phyloP scores from a whole-genome alignment of 805 yeast species.

The Candida caryicola region DNA sequence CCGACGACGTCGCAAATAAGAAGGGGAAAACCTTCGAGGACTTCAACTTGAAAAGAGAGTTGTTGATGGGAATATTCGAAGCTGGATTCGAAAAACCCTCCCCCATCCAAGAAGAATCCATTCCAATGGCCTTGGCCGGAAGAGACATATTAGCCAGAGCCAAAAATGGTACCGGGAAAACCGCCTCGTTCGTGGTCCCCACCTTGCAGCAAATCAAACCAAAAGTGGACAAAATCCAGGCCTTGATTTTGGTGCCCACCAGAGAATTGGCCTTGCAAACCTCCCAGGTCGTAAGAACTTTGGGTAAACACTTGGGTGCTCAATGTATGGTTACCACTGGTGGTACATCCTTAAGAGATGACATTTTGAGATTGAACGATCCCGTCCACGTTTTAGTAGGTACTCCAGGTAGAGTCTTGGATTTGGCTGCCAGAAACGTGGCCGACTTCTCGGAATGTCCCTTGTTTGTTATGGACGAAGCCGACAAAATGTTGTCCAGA shows the following conservation, averaged over 20 bases:
- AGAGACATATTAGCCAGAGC: constrained; percentile 97
- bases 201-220: constrained; percentile 87
- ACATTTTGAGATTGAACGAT: constrained; percentile 86
- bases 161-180: constrained; percentile 97
- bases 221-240: constrained; percentile 79
- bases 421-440: constrained; percentile 81
- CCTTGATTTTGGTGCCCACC: constrained; percentile 91
- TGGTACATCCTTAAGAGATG: constrained; percentile 92
- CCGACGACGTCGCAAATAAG: constrained; percentile 91
- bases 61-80: constrained; percentile 97
- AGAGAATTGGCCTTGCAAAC: constrained; percentile 98
- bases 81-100: constrained; percentile 98
- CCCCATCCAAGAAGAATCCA: constrained; percentile 96
- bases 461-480: constrained; percentile 96
- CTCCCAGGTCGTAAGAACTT: constrained; percentile 92
- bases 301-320: constrained; percentile 89
- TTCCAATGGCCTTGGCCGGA: constrained; percentile 93
- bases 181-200: constrained; percentile 96
- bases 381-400: constrained; percentile 94
- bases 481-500: constrained; percentile 90
- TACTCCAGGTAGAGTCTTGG: constrained; percentile 96
- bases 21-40: constrained; percentile 92
- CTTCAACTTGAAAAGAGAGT: constrained; percentile 85
- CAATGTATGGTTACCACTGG: constrained; percentile 98
- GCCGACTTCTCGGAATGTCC: constrained; percentile 87